Base-by-base conservation (phyloP, 495 filamentous ascomycete genomes). In the Lasiosphaeria ovina region DNA sequence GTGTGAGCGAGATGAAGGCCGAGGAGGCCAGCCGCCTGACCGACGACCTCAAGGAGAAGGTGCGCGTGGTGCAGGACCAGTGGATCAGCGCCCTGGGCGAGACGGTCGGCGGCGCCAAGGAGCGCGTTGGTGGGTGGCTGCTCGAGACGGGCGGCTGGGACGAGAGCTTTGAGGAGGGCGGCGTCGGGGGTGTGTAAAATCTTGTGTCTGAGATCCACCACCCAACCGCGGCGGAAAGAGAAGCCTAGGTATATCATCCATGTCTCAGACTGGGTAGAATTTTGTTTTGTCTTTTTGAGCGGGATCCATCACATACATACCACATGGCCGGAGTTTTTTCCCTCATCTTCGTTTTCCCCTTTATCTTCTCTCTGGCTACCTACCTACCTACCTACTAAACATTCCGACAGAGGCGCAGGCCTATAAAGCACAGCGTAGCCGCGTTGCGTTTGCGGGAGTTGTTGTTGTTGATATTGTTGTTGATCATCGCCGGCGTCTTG, bases 31-130 rank as follows among this genome's bases (percentile, higher is more conserved):
- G 71, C 38, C 71, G 81, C 50, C 69, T 96, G 69, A 95, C 91
- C 11, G 85, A 85, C n/a, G 93, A 97, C 69, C 71, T 96, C 61
- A 93, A 96, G 72, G 93, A 96, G 61, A 93, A 92, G 72, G 93
- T 97, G 10, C 81, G 85, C 51, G 85, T 92, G 44, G 87, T 98
- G 52, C 94, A 98, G 74, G 87, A 90, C 32, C 91, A 94, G 73
- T 98, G 94, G 82, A 70, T 72, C 11, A 77, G 74, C 58, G 80
- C 79, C 31, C 72, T 85, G 32, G 82, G 80, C 8, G 76, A 77
- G 60, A 79, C 76, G 57, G 69, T 85, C 61, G 74, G 62, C 24
- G 73, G 66, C 0, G 79, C 82, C 3, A 82, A 81, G 69, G 77
- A 80, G 65, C 74, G 87, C 50, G 84, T 91, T 0, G 82, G 82